These are phyloP conservation scores for Pythium monospermum DNA, from an alignment of 352 stramenopile species.

Conservation along the genomic window DNA sequence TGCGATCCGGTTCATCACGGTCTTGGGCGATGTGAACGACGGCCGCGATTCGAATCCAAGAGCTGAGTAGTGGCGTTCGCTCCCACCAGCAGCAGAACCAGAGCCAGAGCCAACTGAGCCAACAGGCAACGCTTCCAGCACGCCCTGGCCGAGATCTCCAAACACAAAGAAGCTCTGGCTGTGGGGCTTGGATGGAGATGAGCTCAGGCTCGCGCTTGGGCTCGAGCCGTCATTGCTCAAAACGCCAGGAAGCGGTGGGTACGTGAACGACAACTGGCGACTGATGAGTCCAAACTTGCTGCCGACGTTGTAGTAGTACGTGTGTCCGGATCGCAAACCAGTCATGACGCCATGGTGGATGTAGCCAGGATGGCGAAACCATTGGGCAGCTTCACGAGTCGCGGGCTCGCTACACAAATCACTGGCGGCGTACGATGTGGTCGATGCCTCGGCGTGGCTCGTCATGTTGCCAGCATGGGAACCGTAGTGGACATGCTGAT, in stretches of 20 bases:
- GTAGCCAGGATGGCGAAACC: conserved; percentile 31
- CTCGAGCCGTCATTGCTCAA: no score
- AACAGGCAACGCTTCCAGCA: conserved; percentile 5
- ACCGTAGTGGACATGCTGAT: conserved; percentile 24
- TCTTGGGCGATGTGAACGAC: conserved; percentile 17
- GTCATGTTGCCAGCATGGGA: conserved; percentile 3
- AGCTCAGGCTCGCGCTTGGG: no score
- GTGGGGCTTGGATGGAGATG: neutral
- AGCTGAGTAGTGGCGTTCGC: conserved; percentile 17
- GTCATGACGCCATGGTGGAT: conserved; percentile 30
- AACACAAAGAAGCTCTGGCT: conserved; percentile 28
- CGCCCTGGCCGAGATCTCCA: conserved; percentile 25
- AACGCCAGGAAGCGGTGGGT: conserved; percentile 8
- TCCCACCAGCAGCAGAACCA: no score
- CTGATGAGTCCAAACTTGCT: conserved; percentile 30
- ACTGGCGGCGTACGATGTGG: conserved; percentile 12
- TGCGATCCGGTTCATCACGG: conserved; percentile 32
- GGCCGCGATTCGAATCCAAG: conserved; percentile 15
- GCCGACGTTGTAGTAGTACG: conserved; percentile 33
- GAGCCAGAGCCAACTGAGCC: no score
- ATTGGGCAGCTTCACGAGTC: conserved; percentile 13
- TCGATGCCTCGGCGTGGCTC: conserved; percentile 9
- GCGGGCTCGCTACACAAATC: conserved; percentile 30
- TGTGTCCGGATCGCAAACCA: conserved; percentile 15
- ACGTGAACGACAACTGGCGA: conserved; percentile 23